These are phyloP conservation scores for Blumeria hordei DNA, from an alignment of 2,329 filamentous ascomycete species.

Conservation along the genomic window DNA sequence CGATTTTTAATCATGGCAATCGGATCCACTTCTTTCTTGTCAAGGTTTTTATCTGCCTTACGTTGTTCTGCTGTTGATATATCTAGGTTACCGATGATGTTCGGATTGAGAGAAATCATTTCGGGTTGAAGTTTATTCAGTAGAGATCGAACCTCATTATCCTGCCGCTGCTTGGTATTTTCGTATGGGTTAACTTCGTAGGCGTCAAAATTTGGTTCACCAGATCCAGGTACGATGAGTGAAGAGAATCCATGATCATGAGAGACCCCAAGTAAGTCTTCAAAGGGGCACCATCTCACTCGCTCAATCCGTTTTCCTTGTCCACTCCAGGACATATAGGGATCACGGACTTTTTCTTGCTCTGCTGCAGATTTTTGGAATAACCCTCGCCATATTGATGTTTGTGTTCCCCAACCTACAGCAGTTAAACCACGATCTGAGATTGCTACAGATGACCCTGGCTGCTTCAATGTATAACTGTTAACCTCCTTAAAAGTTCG, in stretches of 20 bases:
- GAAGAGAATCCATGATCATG: slow-evolving; percentile 75
- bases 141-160: slow-evolving; percentile 68
- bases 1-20: slow-evolving; percentile 46
- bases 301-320: slow-evolving; percentile 62
- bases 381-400: slow-evolving; percentile 75
- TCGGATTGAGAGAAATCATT: slow-evolving; percentile 88
- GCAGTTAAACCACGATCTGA: slow-evolving; percentile 75
- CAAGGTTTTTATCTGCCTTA: slow-evolving; percentile 54
- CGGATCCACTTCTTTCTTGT: slow-evolving; percentile 34
- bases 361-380: slow-evolving; percentile 49
- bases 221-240: slow-evolving; percentile 78
- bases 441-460: slow-evolving; percentile 63
- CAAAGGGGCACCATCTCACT: slow-evolving; percentile 79
- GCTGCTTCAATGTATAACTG: slow-evolving; percentile 63
- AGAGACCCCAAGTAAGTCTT: slow-evolving; percentile 70
- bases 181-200: slow-evolving; percentile 91
- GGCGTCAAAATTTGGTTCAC: slow-evolving; percentile 88
- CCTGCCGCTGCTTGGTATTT: slow-evolving; percentile 74
- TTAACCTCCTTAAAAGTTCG: slow-evolving; percentile 84
- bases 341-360: slow-evolving; percentile 60
- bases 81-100: slow-evolving; percentile 76
- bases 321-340: slow-evolving; percentile 84
- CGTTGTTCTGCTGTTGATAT: slow-evolving; percentile 55
- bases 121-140: slow-evolving; percentile 90
- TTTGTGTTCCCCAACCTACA: slow-evolving; percentile 73